Base-by-base conservation (phyloP, 2,329 filamentous ascomycete genomes). In the Orbilia ellipsospora region DNA sequence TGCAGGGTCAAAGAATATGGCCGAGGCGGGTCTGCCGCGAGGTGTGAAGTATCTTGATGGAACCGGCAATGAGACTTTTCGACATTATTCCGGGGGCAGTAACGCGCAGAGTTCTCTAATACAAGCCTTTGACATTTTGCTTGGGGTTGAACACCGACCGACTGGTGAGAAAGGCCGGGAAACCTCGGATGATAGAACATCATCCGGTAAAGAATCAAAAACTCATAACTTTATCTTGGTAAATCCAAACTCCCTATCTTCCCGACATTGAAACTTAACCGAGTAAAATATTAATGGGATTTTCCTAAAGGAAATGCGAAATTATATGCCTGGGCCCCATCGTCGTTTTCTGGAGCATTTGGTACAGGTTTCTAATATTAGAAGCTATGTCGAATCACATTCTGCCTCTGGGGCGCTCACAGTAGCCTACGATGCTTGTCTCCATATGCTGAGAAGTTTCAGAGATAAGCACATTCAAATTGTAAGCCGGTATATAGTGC, bases 1-100 rank as follows among this genome's bases (percentile, higher is more conserved):
- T 1, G 94, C 95, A 4, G 95, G 95, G 13, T 95, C 93, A 82
- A 97, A 97, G 86, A 98, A 98, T 82, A 99, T 97, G 95, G 89
- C 88, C 57, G 94, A 97, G 77, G 95, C 94, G 3, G 95, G 95
- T 13, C 86, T 99, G 8, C 94, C 95, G 0, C 86, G 90, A 73
- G 95, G 95, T 18, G 90, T 99, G 60, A 85, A 94, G 57, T 98
- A 97, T 81, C 93, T 97, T 78, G 88, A 93, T 77, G 92, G 91
- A 18, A 88, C 88, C 10, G 90, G 89, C 26, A 85, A 84, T 12
- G 86, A 89, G 36, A 84, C 86, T 2, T 96, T 93, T 81, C 89
- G 90, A 28, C 92, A 97, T 81, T 97, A 93, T 82, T 92, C 92
- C 77, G 95, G 95, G 48, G 95, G 95, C 31, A 97, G 93, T 83